Evolutionary conservation across 768 basidiomycete species (phyloP).

Genomic region (Nevesoporus exiguus): DNA sequence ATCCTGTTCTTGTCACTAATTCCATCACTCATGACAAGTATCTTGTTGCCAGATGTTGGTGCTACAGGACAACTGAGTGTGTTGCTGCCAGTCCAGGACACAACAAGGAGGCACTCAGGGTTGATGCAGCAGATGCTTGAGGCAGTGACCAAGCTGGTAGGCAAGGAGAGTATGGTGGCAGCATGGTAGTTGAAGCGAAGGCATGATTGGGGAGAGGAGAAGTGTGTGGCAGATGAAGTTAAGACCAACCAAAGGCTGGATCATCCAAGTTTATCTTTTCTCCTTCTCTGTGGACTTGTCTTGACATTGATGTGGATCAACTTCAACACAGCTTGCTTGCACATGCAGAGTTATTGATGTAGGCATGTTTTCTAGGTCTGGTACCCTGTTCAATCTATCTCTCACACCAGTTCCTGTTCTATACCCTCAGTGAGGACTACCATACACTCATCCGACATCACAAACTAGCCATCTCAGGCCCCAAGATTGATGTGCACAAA

Average conservation of each 20-base stretch:
- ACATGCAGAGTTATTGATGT: conserved; percentile 80
- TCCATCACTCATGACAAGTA: conserved; percentile 46
- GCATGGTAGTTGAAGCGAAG: conserved; percentile 62
- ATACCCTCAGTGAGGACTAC: conserved; percentile 71
- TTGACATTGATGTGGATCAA: neutral
- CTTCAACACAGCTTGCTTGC: conserved; percentile 46
- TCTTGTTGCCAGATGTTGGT: conserved; percentile 57
- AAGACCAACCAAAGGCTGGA: conserved; percentile 4
- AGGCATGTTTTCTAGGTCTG: too few species aligned
- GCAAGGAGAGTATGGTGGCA: conserved; percentile 45
- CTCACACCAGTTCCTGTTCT: conserved; percentile 82
- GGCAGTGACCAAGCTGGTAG: conserved; percentile 34
- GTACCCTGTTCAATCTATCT: conserved; percentile 79
- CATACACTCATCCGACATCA: conserved; percentile 70
- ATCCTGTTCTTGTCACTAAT: conserved; percentile 27
- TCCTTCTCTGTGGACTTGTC: neutral
- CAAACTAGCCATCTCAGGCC: conserved; percentile 53
- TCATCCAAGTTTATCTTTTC: conserved; percentile 16
- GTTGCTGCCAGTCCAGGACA: conserved; percentile 30
- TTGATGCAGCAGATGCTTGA: conserved; percentile 36
- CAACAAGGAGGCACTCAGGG: conserved; percentile 28
- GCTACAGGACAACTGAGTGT: conserved; percentile 37
- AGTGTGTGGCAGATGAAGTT: conserved; percentile 21
- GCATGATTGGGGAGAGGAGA: conserved; percentile 53
- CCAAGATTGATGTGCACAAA: conserved; percentile 66